A percentile compares a stretch with the other conserved stretches of the same genome.
These are phyloP conservation scores for Carex scoparia DNA, from an alignment of 176 grass and related monocot genomes.

Conservation along the genomic window DNA sequence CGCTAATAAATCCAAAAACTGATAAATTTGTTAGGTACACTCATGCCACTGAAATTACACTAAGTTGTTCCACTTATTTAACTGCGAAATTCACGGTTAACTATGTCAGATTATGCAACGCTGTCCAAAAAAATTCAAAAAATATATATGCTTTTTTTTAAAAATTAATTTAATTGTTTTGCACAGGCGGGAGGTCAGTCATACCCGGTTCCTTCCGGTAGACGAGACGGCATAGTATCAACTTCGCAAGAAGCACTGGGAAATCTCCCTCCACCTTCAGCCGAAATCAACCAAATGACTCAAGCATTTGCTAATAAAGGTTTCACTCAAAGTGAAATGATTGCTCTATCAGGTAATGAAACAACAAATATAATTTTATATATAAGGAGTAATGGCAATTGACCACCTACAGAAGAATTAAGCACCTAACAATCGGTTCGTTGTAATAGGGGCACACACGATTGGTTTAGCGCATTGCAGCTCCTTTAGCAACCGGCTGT, in stretches of 20 bases:
- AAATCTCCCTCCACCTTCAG: constrained; percentile 62
- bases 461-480: constrained; percentile 73
- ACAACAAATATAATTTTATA: background rate
- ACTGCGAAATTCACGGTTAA: background rate
- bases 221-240: constrained; percentile 56
- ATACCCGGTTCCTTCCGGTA: constrained; percentile 62
- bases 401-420: background rate
- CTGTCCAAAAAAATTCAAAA: background rate
- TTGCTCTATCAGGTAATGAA: constrained; percentile 57
- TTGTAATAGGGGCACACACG: constrained; percentile 60
- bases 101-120: constrained; percentile 20
- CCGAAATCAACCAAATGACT: constrained; percentile 43
- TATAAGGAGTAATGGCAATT: background rate
- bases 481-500: constrained; percentile 67
- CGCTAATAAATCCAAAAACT: constrained; percentile 11
- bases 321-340: constrained; percentile 57
- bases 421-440: background rate
- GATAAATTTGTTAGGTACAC: constrained; percentile 5
- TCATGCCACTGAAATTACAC: background rate
- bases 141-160: background rate
- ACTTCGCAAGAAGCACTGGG: constrained; percentile 38
- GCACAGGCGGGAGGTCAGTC: constrained; percentile 57
- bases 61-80: background rate
- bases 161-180: background rate
- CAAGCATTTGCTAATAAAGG: constrained; percentile 62